Base-by-base conservation (phyloP, 2,329 filamentous ascomycete genomes). In the Alternaria novae-zelandiae region DNA sequence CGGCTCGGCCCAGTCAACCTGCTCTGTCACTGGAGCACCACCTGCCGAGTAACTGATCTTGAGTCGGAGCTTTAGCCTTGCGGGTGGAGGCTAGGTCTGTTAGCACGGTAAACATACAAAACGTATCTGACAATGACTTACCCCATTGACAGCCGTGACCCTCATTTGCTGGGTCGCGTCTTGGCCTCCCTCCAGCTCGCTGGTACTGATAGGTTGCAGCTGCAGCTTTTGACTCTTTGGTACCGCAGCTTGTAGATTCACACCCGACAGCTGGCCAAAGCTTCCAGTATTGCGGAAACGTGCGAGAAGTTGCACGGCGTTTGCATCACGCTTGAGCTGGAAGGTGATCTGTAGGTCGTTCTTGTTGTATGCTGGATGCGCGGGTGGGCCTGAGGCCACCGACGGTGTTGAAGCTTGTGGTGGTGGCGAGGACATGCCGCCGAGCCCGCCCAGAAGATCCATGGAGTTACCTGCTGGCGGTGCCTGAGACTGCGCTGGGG, bases 211-310 rank as follows among this genome's bases (percentile, higher is more conserved):
- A 62, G 91, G 93, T 78, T 96, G 91, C 69, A 99, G 83, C 78
- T 97, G 94, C 74, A 99, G 82, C 79, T 96, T 97, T 82, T 99
- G 96, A 47, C 92, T 93, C 82, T 98, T 99, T 9, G 96, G 96
- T 57, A 99, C 96, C 1, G 96, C 96, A 46, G 95, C 96, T 80
- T 99, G 96, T 69, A 99, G 80, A 25, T 92, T 93, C 28, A 98
- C 92, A 49, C 87, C 88, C 15, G 89, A 89, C 53, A 98, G 84
- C 13, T 84, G 82, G 13, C 85, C 86, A 28, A 90, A 88, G 61
- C 86, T 85, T 13, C 90, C 91, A 0, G 83, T 87, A 79, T 98
- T 98, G 43, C 87, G 88, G 85, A 99, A 99, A 9, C 90, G 89
- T 15, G 94, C 94, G 54, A 90, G 85, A 7, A 97, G 90, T 77